Evolutionary conservation across 2,329 filamentous ascomycete genomes (phyloP).

Genomic region (Microsporum canis): DNA sequence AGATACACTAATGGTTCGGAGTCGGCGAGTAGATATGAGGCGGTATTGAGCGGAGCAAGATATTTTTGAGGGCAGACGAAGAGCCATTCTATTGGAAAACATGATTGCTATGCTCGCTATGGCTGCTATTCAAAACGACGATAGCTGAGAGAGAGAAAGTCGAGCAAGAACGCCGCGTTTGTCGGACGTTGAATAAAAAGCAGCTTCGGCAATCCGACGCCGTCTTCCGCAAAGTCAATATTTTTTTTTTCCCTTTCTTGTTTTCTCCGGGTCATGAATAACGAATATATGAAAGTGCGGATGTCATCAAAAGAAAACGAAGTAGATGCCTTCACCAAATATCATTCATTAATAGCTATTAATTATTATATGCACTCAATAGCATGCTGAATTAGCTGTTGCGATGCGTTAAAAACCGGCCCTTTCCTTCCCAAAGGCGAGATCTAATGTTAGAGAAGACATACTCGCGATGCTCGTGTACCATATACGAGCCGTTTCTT

Average conservation of each 20-base stretch:
- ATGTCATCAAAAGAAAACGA: too few relatives aligned
- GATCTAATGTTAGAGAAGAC: background rate
- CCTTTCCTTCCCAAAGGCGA: background rate
- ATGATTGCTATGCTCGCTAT: background rate
- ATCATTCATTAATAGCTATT: conserved; percentile 3
- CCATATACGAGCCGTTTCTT: background rate
- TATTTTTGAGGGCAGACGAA: background rate
- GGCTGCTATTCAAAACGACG: too few relatives aligned
- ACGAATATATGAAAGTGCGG: background rate
- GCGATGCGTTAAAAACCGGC: background rate
- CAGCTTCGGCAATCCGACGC: background rate
- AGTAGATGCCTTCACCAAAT: background rate
- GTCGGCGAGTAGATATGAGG: background rate
- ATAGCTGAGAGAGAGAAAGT: too few relatives aligned
- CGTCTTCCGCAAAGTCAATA: background rate
- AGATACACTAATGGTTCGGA: background rate
- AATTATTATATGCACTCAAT: conserved; percentile 1
- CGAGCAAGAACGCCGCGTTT: background rate
- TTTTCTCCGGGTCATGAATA: background rate
- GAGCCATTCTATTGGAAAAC: background rate
- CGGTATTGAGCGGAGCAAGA: background rate
- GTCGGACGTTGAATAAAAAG: background rate
- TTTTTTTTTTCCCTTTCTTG: background rate
- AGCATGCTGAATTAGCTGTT: background rate
- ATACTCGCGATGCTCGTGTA: background rate